Base-by-base conservation (phyloP, 352 stramenopile genomes). In the Globisporangium alternatum region DNA sequence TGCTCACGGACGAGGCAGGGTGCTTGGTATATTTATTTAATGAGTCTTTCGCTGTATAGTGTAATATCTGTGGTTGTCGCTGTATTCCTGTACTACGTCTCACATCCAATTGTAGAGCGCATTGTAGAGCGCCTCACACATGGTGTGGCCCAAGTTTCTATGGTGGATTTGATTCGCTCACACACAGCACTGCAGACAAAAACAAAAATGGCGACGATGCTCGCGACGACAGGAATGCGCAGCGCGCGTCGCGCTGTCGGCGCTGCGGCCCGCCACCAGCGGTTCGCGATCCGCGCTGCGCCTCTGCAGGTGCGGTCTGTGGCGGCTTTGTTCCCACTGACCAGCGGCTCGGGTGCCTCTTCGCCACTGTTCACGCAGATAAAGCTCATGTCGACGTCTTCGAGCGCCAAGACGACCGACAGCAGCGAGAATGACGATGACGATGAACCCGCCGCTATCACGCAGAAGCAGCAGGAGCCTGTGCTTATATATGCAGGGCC, bases 401-500 rank as follows among this genome's bases (percentile, higher is more conserved):
- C 61, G 51, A 65, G 55, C 22, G 13, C 61, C 3, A 47, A 49
- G 4, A 2, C 47, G 17, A 33, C 13, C 55, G 12, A 8, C 48
- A n/a, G 15, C 61, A 43, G 35, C 43, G 51, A 35, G 0, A 28
- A 64, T 4, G 66, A 41, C 45, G 35, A 69, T 12, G 41, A 54
- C 1, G 21, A 74, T 15, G 19, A 21, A 12, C 10, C 21, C 33
- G 10, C 3, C 21, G 53, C 37, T 19, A 37, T 30, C 13, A 8
- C 25, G 7, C 8, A 59, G 56, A 57, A 58, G 31, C 15, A 21
- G 17, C 52, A 58, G 15, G 62, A 65, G 44, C 64, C 65, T 2
- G 68, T 37, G 62, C 64, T 86, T 2, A 78, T 92, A 58, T 94
- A 94, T 60, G 65, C 80, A 57, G 85, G 72, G 5, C 85, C 85